phyloP scores from a whole-genome alignment of 1,284 basidiomycete species.

The Sanghuangporus sanghuang region DNA sequence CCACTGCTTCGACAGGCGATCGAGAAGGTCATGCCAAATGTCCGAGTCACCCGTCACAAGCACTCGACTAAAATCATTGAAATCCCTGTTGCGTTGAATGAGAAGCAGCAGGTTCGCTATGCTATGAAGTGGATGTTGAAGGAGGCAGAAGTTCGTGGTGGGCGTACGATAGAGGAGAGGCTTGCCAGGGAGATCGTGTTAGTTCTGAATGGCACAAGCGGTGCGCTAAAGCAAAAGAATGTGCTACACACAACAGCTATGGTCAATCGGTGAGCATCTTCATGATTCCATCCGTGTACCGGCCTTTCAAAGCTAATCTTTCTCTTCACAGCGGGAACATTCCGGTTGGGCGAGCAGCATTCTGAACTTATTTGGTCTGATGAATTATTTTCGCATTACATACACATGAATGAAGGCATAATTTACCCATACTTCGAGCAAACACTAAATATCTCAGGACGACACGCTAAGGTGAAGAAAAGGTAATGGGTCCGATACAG shows the following conservation, averaged over 20 bases:
- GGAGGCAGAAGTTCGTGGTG: slow-evolving; percentile 46
- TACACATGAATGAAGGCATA: background rate
- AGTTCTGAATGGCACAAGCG: slow-evolving; percentile 56
- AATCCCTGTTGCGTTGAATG: slow-evolving; percentile 66
- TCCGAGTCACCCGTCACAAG: slow-evolving; percentile 45
- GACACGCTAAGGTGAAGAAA: background rate
- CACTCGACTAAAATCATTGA: slow-evolving; percentile 57
- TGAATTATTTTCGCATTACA: background rate
- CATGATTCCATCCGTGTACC: background rate
- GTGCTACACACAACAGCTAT: slow-evolving; percentile 68
- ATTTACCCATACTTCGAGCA: background rate
- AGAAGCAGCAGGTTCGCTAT: slow-evolving; percentile 67
- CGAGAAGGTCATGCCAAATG: slow-evolving; percentile 58
- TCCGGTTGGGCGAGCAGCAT: background rate
- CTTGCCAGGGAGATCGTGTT: slow-evolving; percentile 72
- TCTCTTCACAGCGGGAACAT: slow-evolving; percentile 1
- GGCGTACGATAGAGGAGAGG: slow-evolving; percentile 54
- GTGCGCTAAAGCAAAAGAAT: slow-evolving; percentile 52
- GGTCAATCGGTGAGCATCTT: slow-evolving; percentile 71
- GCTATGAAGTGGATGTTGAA: slow-evolving; percentile 68
- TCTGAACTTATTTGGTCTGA: background rate
- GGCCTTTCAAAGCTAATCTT: background rate
- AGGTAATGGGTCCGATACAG: background rate
- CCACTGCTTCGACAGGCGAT: slow-evolving; percentile 76
- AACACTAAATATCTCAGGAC: background rate